Evolutionary conservation across 768 basidiomycete genomes (phyloP).

Genomic region (Pleurotus tuber-regium): DNA sequence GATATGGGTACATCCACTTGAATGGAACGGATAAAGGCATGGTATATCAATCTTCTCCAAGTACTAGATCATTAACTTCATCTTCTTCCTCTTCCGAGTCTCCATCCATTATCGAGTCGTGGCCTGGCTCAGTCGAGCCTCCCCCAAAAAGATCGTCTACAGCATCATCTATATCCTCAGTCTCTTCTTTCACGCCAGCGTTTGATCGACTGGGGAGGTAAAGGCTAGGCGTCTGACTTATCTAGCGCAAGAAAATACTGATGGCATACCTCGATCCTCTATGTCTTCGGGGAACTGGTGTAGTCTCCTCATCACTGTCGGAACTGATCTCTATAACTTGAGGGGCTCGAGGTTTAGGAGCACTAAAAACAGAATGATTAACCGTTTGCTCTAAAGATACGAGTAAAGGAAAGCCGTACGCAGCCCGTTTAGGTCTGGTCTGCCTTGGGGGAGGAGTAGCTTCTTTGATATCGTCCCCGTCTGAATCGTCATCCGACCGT

Average conservation of each 20-base stretch:
- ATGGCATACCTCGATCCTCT: slow-evolving; percentile 14
- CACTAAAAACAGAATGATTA: no score
- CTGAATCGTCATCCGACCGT: slow-evolving; percentile 43
- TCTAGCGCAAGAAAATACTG: neutral
- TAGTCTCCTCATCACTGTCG: slow-evolving; percentile 33
- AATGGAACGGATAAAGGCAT: no score
- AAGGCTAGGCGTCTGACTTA: slow-evolving; percentile 3
- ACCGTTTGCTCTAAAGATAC: no score
- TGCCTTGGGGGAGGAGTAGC: slow-evolving; percentile 41
- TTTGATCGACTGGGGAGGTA: slow-evolving; percentile 9
- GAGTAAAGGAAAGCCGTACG: slow-evolving; percentile 42
- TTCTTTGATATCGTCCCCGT: slow-evolving; percentile 31
- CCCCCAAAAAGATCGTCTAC: slow-evolving; percentile 29
- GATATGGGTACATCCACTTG: no score
- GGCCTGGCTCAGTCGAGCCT: slow-evolving; percentile 19
- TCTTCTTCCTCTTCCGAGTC: slow-evolving; percentile 49
- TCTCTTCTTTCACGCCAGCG: slow-evolving; percentile 29
- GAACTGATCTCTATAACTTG: slow-evolving; percentile 36
- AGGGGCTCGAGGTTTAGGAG: slow-evolving; percentile 37
- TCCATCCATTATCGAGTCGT: slow-evolving; percentile 54
- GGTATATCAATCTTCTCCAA: neutral
- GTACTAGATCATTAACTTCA: slow-evolving; percentile 45
- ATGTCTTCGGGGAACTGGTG: slow-evolving; percentile 16
- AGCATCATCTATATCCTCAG: slow-evolving; percentile 36
- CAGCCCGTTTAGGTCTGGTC: slow-evolving; percentile 54